These are phyloP conservation scores for Tricholoma sp. DNA, from an alignment of 768 basidiomycete species.

Conservation along the genomic window DNA sequence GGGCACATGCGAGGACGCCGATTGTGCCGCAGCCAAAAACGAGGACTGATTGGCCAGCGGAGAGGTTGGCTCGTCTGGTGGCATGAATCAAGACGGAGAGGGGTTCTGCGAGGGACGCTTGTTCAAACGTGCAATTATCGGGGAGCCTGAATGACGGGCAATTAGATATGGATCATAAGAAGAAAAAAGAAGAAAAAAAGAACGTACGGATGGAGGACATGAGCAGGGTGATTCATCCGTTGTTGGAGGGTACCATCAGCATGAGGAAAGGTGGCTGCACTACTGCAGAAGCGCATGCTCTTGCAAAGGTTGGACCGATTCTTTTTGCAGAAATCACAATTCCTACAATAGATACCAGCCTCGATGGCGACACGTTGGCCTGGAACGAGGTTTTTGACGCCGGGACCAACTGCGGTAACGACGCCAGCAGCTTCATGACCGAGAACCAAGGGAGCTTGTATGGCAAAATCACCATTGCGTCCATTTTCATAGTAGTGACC, in stretches of 20 bases:
- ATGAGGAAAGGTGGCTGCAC: slow-evolving; percentile 90
- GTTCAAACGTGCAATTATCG: slow-evolving; percentile 67
- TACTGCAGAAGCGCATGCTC: slow-evolving; percentile 82
- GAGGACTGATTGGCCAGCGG: slow-evolving; percentile 64
- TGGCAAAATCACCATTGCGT: slow-evolving; percentile 87
- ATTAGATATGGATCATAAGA: neutral
- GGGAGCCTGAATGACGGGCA: slow-evolving; percentile 52
- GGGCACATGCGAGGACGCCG: slow-evolving; percentile 82
- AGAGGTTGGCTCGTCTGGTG: slow-evolving; percentile 37
- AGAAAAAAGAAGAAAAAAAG: slow-evolving; percentile 6
- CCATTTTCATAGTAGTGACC: slow-evolving; percentile 91
- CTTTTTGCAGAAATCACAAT: slow-evolving; percentile 61
- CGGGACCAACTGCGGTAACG: slow-evolving; percentile 76
- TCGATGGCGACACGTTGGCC: slow-evolving; percentile 94
- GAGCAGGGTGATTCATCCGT: slow-evolving; percentile 83
- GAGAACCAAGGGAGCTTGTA: slow-evolving; percentile 82
- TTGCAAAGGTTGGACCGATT: slow-evolving; percentile 94
- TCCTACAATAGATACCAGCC: slow-evolving; percentile 83
- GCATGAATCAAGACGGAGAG: slow-evolving; percentile 84
- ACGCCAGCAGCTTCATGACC: slow-evolving; percentile 93
- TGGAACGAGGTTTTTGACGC: slow-evolving; percentile 54
- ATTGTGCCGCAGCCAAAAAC: slow-evolving; percentile 93
- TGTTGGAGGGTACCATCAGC: slow-evolving; percentile 88
- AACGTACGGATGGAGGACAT: slow-evolving; percentile 82
- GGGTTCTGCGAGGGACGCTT: slow-evolving; percentile 89